Evolutionary conservation across 2,329 filamentous ascomycete genomes (phyloP), one percentile per base, ranked within the genome.

Genomic region (Coniochaeta ligniaria): DNA sequence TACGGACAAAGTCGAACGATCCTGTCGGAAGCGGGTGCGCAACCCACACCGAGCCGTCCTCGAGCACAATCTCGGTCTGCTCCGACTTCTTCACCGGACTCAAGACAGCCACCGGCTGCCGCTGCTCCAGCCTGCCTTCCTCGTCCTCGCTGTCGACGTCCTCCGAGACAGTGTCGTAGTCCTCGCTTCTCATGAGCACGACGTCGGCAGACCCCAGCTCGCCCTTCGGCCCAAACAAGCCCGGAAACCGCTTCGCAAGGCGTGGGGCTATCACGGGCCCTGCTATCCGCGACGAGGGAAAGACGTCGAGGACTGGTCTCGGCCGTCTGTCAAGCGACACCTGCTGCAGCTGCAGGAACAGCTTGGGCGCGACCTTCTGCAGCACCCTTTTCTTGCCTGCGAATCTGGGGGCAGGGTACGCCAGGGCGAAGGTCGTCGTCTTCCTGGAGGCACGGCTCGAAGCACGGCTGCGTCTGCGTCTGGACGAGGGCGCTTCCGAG

Each of bases 331-430:
- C 80, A 45, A 79, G 74, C 2, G 81, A 78, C n/a, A 91, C 71
- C 61, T 84, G 80, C 68, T 92, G 90, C 17, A 93, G 76, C 71
- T 94, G 90, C 6, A 93, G 79, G 6, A 92, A 75, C 20, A 92
- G 75, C 59, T 84, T 84, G 12, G 89, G 88, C 17, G 88, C 83
- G 33, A 89, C 78, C 66, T 88, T 84, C 16, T 89, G 78, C 38
- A 91, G 77, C 63, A 88, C 81, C 26, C 89, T 80, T 69, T 88
- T 89, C 68, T 86, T 82, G 68, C 79, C 76, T 64, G 81, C 75
- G 63, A 83, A 70, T 67, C 80, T 77, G 63, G 88, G 78, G 61
- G 88, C 79, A 0, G 90, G 88, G 64, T 89, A 87, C 50, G 88
- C 89, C 45, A 92, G 78, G 59, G 84, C 79, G 70, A 83, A 92